Base-by-base conservation (phyloP, 176 grass and related monocot genomes). In the maize (Zea mays) region DNA sequence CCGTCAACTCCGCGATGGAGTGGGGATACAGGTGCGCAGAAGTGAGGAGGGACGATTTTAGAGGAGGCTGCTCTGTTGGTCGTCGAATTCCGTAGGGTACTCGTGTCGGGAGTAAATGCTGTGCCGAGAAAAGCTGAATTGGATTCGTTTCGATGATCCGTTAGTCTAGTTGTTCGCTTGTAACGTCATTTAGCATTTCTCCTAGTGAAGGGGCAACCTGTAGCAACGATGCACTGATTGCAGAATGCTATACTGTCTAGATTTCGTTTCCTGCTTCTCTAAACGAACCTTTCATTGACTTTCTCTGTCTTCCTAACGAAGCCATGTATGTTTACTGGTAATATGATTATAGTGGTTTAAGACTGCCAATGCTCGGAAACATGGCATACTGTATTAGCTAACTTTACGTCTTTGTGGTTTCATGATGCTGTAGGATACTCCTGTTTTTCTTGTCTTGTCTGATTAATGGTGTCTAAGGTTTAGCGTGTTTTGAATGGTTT, bases 401-500 rank as follows among this genome's bases (percentile, higher is more conserved):
- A 51, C 51, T 51, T 17, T n/a, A n/a, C 35, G 7, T 0, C 21
- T 57, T 74, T 21, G 67, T 42, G 7, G 19, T 50, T 79, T 44
- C n/a, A 42, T 43, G 21, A 35, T 9, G 35, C 27, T 63, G 71
- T 37, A 45, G 37, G 36, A 55, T 41, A 60, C 17, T 50, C 34
- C 5, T n/a, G n/a, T 19, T 7, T 54, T 14, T 11, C 8, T 40
- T 57, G n/a, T 20, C 46, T 1, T 63, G 3, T 10, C n/a, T 20
- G 15, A 5, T 56, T 74, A 67, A 45, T 17, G n/a, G 2, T 50
- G 0, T 72, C 19, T 58, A 45, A 71, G 5, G 49, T 5, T 43
- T 72, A 71, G 14, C 47, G 16, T 84, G 39, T 61, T 49, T 64
- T 38, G 47, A 76, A 27, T 70, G 1, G 33, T 49, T 15, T 77